Percentiles rank a stretch among this genome's conserved stretches.
phyloP scores from a whole-genome alignment of 2,329 filamentous ascomycete genomes.

The Trichoderma koningii region DNA sequence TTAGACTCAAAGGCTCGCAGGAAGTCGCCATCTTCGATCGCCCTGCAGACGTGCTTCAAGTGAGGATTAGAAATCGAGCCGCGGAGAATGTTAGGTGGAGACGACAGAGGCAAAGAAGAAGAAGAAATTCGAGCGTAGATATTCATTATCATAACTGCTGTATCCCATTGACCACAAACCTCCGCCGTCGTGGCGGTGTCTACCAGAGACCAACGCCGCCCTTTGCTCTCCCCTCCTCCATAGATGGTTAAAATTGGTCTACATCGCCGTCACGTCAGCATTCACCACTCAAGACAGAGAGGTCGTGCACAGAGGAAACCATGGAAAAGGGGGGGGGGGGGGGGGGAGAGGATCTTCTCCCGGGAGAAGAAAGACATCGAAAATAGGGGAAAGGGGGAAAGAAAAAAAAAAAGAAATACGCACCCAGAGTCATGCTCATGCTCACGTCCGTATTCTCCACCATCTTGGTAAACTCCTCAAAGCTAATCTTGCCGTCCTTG shows the following conservation, averaged over 20 bases:
- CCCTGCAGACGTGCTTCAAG: too few relatives aligned
- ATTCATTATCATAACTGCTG: conserved; percentile 37
- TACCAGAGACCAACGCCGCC: conserved; percentile 29
- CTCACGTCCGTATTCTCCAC: conserved; percentile 88
- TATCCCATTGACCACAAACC: conserved; percentile 28
- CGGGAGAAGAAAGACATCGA: too few relatives aligned
- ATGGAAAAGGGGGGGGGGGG: too few relatives aligned
- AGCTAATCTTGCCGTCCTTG: conserved; percentile 96
- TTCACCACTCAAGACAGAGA: neutral
- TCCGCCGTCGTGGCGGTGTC: conserved; percentile 24
- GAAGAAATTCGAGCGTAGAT: conserved; percentile 25
- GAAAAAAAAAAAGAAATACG: conserved; percentile 37
- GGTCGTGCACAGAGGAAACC: neutral
- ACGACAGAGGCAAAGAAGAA: neutral
- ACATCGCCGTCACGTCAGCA: conserved; percentile 10
- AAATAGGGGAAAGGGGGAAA: neutral
- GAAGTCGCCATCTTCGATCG: too few relatives aligned
- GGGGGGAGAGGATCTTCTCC: too few relatives aligned
- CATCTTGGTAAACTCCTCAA: conserved; percentile 99
- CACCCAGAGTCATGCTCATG: conserved; percentile 74
- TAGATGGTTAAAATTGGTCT: conserved; percentile 34
- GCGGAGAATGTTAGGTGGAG: too few relatives aligned
- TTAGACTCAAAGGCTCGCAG: too few relatives aligned
- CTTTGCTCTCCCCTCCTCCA: neutral
- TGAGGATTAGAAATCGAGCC: too few relatives aligned